Evolutionary conservation across 768 basidiomycete species (phyloP).

Genomic region (Termitomyces sp.): DNA sequence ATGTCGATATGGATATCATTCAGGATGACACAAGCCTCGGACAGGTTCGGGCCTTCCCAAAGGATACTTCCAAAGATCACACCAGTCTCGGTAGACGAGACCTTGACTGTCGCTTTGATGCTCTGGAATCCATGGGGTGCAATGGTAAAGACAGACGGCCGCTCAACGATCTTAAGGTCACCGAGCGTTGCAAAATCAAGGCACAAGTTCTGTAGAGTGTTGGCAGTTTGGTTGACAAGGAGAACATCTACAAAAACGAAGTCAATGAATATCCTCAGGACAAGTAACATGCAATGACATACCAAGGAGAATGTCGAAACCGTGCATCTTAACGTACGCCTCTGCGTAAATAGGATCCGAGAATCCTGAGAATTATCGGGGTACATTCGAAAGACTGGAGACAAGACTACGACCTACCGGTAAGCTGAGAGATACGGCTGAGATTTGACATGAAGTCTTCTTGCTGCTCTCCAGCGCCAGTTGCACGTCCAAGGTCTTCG

Average conservation of each 20-base stretch:
- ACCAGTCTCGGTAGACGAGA: constrained; percentile 96
- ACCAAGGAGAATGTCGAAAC: constrained; percentile 95
- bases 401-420: constrained; percentile 42
- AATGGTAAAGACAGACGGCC: constrained; percentile 90
- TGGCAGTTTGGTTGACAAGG: constrained; percentile 91
- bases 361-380: constrained; percentile 54
- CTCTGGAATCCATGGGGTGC: constrained; percentile 97
- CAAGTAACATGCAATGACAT: constrained; percentile 11
- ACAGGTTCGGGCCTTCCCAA: constrained; percentile 87
- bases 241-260: constrained; percentile 64
- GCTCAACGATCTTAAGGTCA: constrained; percentile 94
- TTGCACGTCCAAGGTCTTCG: constrained; percentile 84
- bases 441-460: constrained; percentile 96
- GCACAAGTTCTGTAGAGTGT: constrained; percentile 94
- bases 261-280: not conserved
- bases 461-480: constrained; percentile 74
- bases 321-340: constrained; percentile 95
- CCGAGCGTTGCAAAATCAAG: constrained; percentile 97
- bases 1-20: constrained; percentile 99
- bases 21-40: constrained; percentile 88
- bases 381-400: not conserved
- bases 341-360: constrained; percentile 98
- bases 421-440: constrained; percentile 89
- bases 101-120: constrained; percentile 98
- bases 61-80: constrained; percentile 98